These are phyloP conservation scores for Penicillium sp. DNA, from an alignment of 2,329 filamentous ascomycete species.

Conservation along the genomic window DNA sequence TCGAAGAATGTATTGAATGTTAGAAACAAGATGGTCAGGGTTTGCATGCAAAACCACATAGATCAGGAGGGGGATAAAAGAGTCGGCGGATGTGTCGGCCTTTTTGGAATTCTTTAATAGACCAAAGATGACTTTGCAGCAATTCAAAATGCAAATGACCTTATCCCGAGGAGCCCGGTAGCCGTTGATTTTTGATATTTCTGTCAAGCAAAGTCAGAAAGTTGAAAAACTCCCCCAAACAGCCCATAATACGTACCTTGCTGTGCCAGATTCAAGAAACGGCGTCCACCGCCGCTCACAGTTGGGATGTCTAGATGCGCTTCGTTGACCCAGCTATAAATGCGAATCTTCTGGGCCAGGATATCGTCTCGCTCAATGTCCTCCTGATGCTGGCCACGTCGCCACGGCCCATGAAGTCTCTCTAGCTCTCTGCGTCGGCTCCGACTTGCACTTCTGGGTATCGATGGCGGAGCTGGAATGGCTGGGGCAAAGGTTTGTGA, in stretches of 20 bases:
- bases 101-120: constrained; percentile 87
- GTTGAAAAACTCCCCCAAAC: background rate
- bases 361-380: constrained; percentile 96
- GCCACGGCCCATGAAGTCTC: constrained; percentile 71
- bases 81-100: constrained; percentile 85
- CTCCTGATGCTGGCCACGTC: constrained; percentile 93
- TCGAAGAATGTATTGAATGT: constrained; percentile 95
- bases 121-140: constrained; percentile 98
- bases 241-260: constrained; percentile 57
- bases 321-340: constrained; percentile 92
- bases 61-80: constrained; percentile 91
- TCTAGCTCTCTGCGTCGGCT: constrained; percentile 68
- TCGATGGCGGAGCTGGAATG: constrained; percentile 75
- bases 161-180: constrained; percentile 97
- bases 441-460: constrained; percentile 58
- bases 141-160: constrained; percentile 96
- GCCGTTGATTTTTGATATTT: constrained; percentile 91
- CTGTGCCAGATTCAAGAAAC: constrained; percentile 84
- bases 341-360: constrained; percentile 92
- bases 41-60: constrained; percentile 94
- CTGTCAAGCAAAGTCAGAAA: constrained; percentile 48
- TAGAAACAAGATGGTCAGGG: constrained; percentile 91
- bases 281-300: constrained; percentile 78
- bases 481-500: constrained; percentile 94
- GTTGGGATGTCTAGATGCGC: constrained; percentile 89